Percentiles rank a stretch among this genome's conserved stretches.
Evolutionary conservation across 2,329 filamentous ascomycete species (phyloP).

Genomic region (Blastomyces emzantsi): DNA sequence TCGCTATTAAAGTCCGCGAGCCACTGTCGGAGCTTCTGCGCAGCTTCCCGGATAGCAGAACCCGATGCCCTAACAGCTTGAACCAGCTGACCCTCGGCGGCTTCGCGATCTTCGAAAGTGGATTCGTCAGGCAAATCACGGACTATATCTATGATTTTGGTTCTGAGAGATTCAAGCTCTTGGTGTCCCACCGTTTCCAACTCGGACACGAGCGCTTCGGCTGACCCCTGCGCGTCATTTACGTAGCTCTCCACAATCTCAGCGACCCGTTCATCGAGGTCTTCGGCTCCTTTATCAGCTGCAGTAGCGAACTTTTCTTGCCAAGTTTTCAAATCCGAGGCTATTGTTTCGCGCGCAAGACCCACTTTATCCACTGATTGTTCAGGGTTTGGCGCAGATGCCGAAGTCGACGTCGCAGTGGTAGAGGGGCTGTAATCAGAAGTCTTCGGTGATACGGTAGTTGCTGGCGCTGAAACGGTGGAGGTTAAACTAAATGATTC

Average conservation of each 20-base stretch:
- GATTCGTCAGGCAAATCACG: conserved; percentile 50
- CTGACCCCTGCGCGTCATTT: conserved; percentile 42
- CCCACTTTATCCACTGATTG: conserved; percentile 38
- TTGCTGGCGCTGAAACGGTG: conserved; percentile 18
- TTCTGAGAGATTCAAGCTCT: conserved; percentile 58
- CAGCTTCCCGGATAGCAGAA: conserved; percentile 63
- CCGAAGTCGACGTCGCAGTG: conserved; percentile 13
- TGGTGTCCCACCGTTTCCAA: conserved; percentile 59
- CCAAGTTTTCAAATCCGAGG: conserved; percentile 66
- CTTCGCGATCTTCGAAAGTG: conserved; percentile 43
- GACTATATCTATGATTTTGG: conserved; percentile 51
- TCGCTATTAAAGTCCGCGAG: conserved; percentile 62
- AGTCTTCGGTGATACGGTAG: conserved; percentile 9
- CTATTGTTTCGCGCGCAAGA: conserved; percentile 52
- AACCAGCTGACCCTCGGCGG: conserved; percentile 45
- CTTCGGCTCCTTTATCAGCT: conserved; percentile 70
- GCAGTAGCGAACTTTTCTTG: conserved; percentile 79
- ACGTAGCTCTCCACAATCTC: conserved; percentile 63
- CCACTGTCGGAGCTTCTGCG: conserved; percentile 70
- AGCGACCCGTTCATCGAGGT: conserved; percentile 52
- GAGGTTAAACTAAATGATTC: conserved; percentile 12
- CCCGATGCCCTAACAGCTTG: conserved; percentile 58
- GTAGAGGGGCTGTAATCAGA: conserved; percentile 9
- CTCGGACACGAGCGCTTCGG: conserved; percentile 49
- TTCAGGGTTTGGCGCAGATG: conserved; percentile 27